phyloP scores from a whole-genome alignment of 352 stramenopile genomes.

The Phytophthora meadii region DNA sequence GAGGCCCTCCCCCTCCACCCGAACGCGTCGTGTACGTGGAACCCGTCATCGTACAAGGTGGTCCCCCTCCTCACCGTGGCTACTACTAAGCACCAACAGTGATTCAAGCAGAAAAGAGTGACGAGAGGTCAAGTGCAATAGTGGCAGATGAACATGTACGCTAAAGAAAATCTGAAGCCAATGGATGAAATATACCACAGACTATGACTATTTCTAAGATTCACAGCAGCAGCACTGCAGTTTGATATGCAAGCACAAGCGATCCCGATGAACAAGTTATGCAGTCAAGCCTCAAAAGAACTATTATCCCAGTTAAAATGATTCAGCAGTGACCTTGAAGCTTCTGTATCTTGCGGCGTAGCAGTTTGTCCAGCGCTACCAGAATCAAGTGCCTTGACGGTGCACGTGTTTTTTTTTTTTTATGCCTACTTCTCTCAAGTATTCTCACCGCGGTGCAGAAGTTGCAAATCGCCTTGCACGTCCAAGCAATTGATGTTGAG shows the following conservation, averaged over 20 bases:
- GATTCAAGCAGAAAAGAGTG: too few relatives aligned
- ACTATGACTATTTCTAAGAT: background rate
- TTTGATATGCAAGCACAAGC: background rate
- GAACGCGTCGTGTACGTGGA: slow-evolving; percentile 41
- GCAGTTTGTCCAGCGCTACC: too few relatives aligned
- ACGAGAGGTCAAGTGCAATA: background rate
- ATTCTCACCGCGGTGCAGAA: too few relatives aligned
- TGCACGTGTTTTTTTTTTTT: too few relatives aligned
- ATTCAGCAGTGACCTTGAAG: background rate
- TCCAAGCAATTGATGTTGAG: background rate
- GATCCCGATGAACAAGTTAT: too few relatives aligned
- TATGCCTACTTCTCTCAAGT: background rate
- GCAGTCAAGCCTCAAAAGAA: background rate
- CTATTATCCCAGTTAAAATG: background rate
- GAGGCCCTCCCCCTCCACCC: slow-evolving; percentile 19
- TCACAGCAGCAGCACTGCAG: background rate
- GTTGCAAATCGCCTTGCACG: too few relatives aligned
- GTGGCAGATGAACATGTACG: slow-evolving; percentile 6
- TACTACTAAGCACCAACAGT: too few relatives aligned
- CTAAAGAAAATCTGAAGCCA: slow-evolving; percentile 7
- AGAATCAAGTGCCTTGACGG: too few relatives aligned
- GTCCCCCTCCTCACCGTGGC: slow-evolving; percentile 21
- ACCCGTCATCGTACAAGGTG: slow-evolving; percentile 30
- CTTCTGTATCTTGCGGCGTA: background rate
- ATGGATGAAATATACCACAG: background rate